Base-by-base conservation (phyloP, 768 basidiomycete species). In the Udeniomyces megalosporus region DNA sequence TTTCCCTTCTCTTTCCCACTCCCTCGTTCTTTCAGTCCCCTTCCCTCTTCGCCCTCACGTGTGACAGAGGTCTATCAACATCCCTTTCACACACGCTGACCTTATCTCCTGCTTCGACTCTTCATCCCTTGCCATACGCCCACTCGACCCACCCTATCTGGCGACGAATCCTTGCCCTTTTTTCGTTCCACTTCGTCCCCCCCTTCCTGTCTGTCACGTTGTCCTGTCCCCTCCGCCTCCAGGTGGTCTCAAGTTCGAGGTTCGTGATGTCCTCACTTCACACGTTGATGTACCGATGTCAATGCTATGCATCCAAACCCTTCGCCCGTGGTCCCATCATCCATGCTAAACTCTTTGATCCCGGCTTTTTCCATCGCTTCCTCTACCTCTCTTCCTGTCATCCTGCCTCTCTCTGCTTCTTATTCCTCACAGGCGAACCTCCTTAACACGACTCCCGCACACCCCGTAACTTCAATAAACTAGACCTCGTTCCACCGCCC, bases 221-320 rank as follows among this genome's bases (percentile, higher is more conserved):
- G n/a, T 17, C 6, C 20, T 35, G 6, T 2, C 26, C 22, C 31
- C 44, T 46, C 11, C 38, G 20, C 24, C 44, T 38, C 26, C 54
- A 62, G 61, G 61, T 62, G 61, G 61, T 62, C 61, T 32, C 53
- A 62, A 53, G 45, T 62, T 24, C 44, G 61, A 54, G 61, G 61
- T 53, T 12, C 44, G 60, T 53, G 15, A n/a, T n/a, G n/a, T n/a
- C n/a, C n/a, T n/a, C n/a, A n/a, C n/a, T n/a, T n/a, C n/a, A n/a
- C n/a, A n/a, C n/a, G n/a, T n/a, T n/a, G n/a, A n/a, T n/a, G n/a
- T n/a, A n/a, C n/a, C n/a, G n/a, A n/a, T n/a, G n/a, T n/a, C n/a
- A n/a, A n/a, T n/a, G n/a, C n/a, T n/a, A n/a, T n/a, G n/a, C n/a
- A n/a, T n/a, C n/a, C n/a, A n/a, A n/a, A n/a, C n/a, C n/a, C n/a